Base-by-base conservation (phyloP, 495 filamentous ascomycete species). In the Aspergillus mulundensis region DNA sequence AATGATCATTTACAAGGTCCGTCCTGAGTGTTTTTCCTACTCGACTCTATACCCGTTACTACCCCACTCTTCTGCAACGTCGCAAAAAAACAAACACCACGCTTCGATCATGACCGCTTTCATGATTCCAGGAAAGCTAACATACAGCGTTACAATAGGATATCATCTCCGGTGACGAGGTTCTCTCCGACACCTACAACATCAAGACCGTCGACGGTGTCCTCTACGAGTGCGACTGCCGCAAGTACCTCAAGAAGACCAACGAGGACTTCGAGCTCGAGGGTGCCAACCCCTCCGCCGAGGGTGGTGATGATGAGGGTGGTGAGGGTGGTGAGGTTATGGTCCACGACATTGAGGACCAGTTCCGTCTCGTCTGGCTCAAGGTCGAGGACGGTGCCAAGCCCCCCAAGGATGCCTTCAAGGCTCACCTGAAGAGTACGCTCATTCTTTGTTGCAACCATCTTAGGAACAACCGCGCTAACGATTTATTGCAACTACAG, bases 201-300 rank as follows among this genome's bases (percentile, higher is more conserved):
- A 64, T 95, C 58, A 87, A 82, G 60, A 77, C 85, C 70, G 77
- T 93, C 63, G 89, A 91, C 69, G 84, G 81, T 49, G 75, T 86
- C 63, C 84, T 87, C 61, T 96, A 89, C 70, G 91, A 97, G 74
- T 85, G 84, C 62, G 87, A 98, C 74, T 96, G 94, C 77, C 79
- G 79, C 66, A 95, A 90, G 84, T 89, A 96, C 74, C 81, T 84
- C 19, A 79, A 86, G 72, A 89, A 84, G 56, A 81, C 70, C 45
- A 67, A 65, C 65, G 88, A 91, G 61, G 72, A 87, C 60, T 84
- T 96, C 74, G 78, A 87, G 85, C 91, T 97, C 66, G 96, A 85
- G 68, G 94, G 94, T 72, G 95, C 91, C 77, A 98, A 97, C 77
- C 89, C 94, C 56, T 97, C 94, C 56, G 91, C 94, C 59, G 94